A percentile compares a stretch with the other conserved stretches of the same genome.
These are phyloP conservation scores for Bipolaris bicolor DNA, from an alignment of 2,329 filamentous ascomycete genomes.

Conservation along the genomic window DNA sequence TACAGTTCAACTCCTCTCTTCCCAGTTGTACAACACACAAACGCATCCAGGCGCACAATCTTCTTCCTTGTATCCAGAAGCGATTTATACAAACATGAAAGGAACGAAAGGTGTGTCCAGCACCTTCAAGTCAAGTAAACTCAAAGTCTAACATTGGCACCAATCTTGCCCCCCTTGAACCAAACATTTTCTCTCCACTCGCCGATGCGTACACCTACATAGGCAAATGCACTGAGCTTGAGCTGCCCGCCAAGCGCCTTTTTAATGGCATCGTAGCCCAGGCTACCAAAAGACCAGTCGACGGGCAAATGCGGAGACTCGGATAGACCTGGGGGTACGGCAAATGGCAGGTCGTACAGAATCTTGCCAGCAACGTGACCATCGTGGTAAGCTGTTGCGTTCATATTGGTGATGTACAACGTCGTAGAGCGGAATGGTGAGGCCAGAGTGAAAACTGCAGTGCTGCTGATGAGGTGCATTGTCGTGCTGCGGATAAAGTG, in stretches of 20 bases:
- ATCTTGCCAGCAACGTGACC: slow-evolving; percentile 80
- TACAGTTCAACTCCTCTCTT: not conserved
- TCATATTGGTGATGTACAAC: slow-evolving; percentile 77
- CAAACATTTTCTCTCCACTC: slow-evolving; percentile 72
- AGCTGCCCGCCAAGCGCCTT: slow-evolving; percentile 81
- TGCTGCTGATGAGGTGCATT: slow-evolving; percentile 84
- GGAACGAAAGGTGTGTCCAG: not conserved
- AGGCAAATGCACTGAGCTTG: slow-evolving; percentile 77
- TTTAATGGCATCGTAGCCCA: slow-evolving; percentile 82
- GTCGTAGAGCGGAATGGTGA: slow-evolving; percentile 78
- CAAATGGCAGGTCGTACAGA: slow-evolving; percentile 73
- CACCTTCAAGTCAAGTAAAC: not conserved
- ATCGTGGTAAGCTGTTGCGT: slow-evolving; percentile 87
- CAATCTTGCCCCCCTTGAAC: slow-evolving; percentile 54
- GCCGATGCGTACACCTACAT: slow-evolving; percentile 76
- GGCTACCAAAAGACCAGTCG: slow-evolving; percentile 74
- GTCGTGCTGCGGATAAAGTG: slow-evolving; percentile 86
- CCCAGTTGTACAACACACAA: not conserved
- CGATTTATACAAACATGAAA: not conserved
- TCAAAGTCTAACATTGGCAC: slow-evolving; percentile 55
- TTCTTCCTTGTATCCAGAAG: not conserved
- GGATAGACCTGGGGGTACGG: slow-evolving; percentile 75
- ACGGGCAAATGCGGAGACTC: slow-evolving; percentile 81
- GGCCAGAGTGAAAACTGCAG: slow-evolving; percentile 80
- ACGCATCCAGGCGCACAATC: not conserved